phyloP scores from a whole-genome alignment of 1,139 yeast species.

The Scheffersomyces segobiensis region DNA sequence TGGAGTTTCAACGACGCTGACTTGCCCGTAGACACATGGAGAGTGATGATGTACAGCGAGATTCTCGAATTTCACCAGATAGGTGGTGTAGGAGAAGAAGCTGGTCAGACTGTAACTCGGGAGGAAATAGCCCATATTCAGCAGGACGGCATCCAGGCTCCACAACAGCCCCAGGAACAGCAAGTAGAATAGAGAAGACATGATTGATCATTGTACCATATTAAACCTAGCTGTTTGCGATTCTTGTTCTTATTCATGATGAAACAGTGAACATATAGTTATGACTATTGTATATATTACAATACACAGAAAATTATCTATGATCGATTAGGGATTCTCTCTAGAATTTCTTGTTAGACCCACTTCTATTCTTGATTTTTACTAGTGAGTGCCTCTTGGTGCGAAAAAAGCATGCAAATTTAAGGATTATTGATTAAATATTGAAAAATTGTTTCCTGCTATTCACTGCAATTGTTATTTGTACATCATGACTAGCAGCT shows the following conservation, averaged over 20 bases:
- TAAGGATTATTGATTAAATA: conserved; percentile 16
- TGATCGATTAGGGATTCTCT: neutral
- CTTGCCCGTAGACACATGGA: conserved; percentile 96
- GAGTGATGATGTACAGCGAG: conserved; percentile 98
- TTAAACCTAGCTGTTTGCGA: neutral
- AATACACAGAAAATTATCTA: neutral
- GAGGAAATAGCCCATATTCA: conserved; percentile 31
- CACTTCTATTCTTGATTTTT: neutral
- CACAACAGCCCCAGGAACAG: conserved; percentile 8
- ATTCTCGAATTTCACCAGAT: conserved; percentile 92
- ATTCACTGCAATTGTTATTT: neutral
- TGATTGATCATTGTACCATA: neutral
- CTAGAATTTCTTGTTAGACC: neutral
- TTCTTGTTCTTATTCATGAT: neutral
- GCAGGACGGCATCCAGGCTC: conserved; percentile 33
- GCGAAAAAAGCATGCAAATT: neutral
- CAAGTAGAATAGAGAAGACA: conserved; percentile 15
- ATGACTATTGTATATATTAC: neutral
- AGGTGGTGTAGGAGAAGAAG: conserved; percentile 35
- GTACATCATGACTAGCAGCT: neutral
- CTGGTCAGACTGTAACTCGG: conserved; percentile 11
- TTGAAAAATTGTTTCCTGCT: neutral
- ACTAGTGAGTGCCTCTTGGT: neutral
- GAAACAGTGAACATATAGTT: neutral
- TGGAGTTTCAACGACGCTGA: conserved; percentile 99